Evolutionary conservation across 2,329 filamentous ascomycete species (phyloP).

Genomic region (Lachnellula subtilissima): DNA sequence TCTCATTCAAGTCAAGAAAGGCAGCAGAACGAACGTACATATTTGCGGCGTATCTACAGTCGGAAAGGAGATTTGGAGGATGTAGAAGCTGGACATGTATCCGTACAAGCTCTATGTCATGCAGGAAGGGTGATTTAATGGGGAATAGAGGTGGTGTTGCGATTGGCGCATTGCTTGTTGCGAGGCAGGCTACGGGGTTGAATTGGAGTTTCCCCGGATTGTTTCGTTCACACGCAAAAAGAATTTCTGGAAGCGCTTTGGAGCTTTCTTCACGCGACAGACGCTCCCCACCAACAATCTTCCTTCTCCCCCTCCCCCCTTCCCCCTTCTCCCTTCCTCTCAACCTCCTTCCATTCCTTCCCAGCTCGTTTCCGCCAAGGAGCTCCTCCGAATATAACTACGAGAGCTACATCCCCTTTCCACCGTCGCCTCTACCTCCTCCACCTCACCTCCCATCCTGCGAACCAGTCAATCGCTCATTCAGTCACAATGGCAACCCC

Average conservation of each 20-base stretch:
- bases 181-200: slow-evolving; percentile 5
- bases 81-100: background rate
- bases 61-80: background rate
- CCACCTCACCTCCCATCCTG: background rate
- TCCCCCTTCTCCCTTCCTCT: background rate
- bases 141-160: background rate
- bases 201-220: slow-evolving; percentile 18
- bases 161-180: slow-evolving; percentile 7
- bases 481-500: background rate
- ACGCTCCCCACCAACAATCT: slow-evolving; percentile 1
- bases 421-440: background rate
- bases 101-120: background rate
- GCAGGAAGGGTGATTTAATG: background rate
- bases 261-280: slow-evolving; percentile 16
- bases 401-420: background rate
- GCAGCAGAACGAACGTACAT: slow-evolving; percentile 7
- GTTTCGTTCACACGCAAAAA: slow-evolving; percentile 2
- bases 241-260: slow-evolving; percentile 1
- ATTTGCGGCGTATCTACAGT: background rate
- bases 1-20: background rate
- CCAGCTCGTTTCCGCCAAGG: background rate
- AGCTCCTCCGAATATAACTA: background rate
- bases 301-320: background rate
- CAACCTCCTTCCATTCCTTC: background rate
- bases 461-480: background rate